phyloP scores from a whole-genome alignment of 371 early-diverging fungal species.

The Thermomucor indicae-seudaticae region DNA sequence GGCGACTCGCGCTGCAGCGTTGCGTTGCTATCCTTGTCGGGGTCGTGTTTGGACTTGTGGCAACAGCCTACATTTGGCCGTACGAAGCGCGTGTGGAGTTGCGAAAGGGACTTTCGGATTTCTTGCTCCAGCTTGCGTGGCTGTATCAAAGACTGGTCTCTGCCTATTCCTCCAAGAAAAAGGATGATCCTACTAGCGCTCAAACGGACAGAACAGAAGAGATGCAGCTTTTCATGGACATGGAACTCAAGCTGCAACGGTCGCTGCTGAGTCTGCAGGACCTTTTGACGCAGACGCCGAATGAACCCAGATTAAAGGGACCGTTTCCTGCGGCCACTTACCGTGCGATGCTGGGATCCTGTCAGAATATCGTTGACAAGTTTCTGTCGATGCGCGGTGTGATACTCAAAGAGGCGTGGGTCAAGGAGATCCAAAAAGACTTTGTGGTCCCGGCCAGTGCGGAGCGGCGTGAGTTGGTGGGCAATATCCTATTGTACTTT shows the following conservation, averaged over 20 bases:
- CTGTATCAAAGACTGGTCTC: constrained; percentile 72
- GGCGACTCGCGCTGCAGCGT: constrained; percentile 58
- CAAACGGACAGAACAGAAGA: neutral
- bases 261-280: constrained; percentile 56
- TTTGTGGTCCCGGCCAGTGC: constrained; percentile 55
- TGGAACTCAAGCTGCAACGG: constrained; percentile 69
- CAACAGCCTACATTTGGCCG: constrained; percentile 74
- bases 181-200: neutral
- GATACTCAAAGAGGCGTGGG: constrained; percentile 61
- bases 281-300: constrained; percentile 66
- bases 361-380: constrained; percentile 73
- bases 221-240: constrained; percentile 56
- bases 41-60: constrained; percentile 64
- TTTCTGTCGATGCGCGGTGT: constrained; percentile 68
- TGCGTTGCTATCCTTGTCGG: constrained; percentile 70
- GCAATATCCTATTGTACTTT: constrained; percentile 70
- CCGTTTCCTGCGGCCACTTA: constrained; percentile 71
- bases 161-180: constrained; percentile 31
- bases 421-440: constrained; percentile 44
- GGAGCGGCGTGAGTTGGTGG: constrained; percentile 66
- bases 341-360: constrained; percentile 58
- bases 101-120: constrained; percentile 64
- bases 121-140: constrained; percentile 61
- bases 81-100: constrained; percentile 82
- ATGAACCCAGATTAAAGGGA: constrained; percentile 85